Conservation (phyloP, 2,329 filamentous ascomycete species). For the Leptographium lundbergii region DNA sequence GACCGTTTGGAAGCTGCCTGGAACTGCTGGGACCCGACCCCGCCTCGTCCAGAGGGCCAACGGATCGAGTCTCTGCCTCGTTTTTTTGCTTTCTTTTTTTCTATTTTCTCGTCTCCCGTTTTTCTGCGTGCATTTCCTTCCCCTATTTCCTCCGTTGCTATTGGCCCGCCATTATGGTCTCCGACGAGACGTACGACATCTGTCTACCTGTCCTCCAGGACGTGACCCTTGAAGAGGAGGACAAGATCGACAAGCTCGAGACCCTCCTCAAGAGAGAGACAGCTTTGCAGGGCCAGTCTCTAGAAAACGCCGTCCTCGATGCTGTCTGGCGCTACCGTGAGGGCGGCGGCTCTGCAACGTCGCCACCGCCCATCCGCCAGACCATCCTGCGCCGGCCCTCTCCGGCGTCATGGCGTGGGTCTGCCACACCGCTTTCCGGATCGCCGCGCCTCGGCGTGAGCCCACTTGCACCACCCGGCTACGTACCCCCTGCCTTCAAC, state of each 20-base stretch:
- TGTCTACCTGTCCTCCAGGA: constrained; percentile 84
- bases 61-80: neutral
- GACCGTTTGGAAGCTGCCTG: neutral
- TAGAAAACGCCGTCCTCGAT: constrained; percentile 86
- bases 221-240: constrained; percentile 74
- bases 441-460: constrained; percentile 73
- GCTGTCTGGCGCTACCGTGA: constrained; percentile 78
- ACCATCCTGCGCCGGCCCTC: constrained; percentile 83
- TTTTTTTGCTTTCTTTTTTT: neutral
- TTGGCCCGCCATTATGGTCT: constrained; percentile 54
- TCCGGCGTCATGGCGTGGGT: constrained; percentile 83
- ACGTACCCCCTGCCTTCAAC: constrained; percentile 64
- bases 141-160: neutral
- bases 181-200: constrained; percentile 84
- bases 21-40: neutral
- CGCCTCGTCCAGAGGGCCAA: neutral
- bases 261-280: constrained; percentile 73
- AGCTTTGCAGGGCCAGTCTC: constrained; percentile 56
- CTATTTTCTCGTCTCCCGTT: neutral
- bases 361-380: constrained; percentile 75
- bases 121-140: neutral
- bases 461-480: constrained; percentile 73
- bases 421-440: constrained; percentile 67
- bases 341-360: constrained; percentile 49
- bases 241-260: constrained; percentile 86